These are phyloP conservation scores for Aureobasidium sp. DNA, from an alignment of 2,329 filamentous ascomycete species.

Conservation along the genomic window DNA sequence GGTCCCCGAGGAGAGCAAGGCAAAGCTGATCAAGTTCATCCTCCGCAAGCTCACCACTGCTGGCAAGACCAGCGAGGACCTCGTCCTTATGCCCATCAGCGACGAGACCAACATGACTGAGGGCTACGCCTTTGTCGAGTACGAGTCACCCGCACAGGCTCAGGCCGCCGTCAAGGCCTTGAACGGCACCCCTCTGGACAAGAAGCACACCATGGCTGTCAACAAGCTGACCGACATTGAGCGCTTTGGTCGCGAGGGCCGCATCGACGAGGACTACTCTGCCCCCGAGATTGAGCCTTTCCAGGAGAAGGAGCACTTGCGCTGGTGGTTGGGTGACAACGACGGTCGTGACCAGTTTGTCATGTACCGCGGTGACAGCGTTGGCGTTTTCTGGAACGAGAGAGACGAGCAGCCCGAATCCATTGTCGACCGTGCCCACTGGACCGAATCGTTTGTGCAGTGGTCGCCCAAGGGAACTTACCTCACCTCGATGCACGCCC, in stretches of 20 bases:
- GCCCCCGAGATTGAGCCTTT: slow-evolving; percentile 78
- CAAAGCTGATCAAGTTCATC: slow-evolving; percentile 93
- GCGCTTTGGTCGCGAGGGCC: slow-evolving; percentile 87
- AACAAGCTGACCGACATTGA: slow-evolving; percentile 99
- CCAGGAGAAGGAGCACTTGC: slow-evolving; percentile 84
- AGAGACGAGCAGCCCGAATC: slow-evolving; percentile 84
- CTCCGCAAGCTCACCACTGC: slow-evolving; percentile 84
- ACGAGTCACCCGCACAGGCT: slow-evolving; percentile 82
- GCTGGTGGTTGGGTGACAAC: slow-evolving; percentile 85
- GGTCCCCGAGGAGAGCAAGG: slow-evolving; percentile 83
- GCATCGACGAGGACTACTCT: slow-evolving; percentile 84
- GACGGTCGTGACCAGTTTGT: slow-evolving; percentile 92
- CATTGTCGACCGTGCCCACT: slow-evolving; percentile 86
- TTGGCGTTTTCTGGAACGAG: slow-evolving; percentile 98
- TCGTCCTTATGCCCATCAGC: slow-evolving; percentile 88
- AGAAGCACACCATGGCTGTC: slow-evolving; percentile 88
- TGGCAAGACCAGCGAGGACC: slow-evolving; percentile 77
- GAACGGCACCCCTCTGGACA: slow-evolving; percentile 82
- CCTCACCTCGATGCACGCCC: slow-evolving; percentile 87
- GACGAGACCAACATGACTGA: slow-evolving; percentile 72
- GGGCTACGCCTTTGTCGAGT: slow-evolving; percentile 95
- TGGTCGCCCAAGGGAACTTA: slow-evolving; percentile 96
- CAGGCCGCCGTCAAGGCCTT: slow-evolving; percentile 83
- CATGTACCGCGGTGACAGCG: slow-evolving; percentile 85
- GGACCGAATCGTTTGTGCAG: slow-evolving; percentile 97